These are phyloP conservation scores for Phytophthora chlamydospora DNA, from an alignment of 352 stramenopile genomes.

Conservation along the genomic window DNA sequence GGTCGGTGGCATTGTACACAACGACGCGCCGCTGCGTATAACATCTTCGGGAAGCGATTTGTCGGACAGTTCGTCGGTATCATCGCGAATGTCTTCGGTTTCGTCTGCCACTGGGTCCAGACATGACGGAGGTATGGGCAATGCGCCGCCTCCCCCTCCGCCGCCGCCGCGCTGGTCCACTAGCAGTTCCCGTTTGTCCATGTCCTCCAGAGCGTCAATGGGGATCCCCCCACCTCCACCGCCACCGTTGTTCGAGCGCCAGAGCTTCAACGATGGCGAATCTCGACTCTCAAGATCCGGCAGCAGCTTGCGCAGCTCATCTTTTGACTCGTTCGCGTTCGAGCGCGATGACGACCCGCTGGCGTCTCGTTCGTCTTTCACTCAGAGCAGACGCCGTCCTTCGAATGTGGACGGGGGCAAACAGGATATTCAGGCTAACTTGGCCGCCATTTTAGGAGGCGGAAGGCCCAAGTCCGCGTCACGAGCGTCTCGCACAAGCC, in stretches of 20 bases:
- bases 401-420: slow-evolving; percentile 53
- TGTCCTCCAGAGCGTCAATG: slow-evolving; percentile 41
- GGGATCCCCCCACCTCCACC: slow-evolving; percentile 50
- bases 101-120: slow-evolving; percentile 37
- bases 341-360: slow-evolving; percentile 38
- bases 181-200: slow-evolving; percentile 35
- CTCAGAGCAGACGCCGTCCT: slow-evolving; percentile 43
- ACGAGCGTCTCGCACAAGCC: slow-evolving; percentile 29
- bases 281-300: slow-evolving; percentile 54
- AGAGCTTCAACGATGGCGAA: slow-evolving; percentile 35
- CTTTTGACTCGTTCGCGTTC: slow-evolving; percentile 54
- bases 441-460: slow-evolving; percentile 72
- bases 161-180: slow-evolving; percentile 29
- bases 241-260: slow-evolving; percentile 41
- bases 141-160: slow-evolving; percentile 34
- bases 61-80: slow-evolving; percentile 63
- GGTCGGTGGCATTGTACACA: slow-evolving; percentile 38
- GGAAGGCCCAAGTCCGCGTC: slow-evolving; percentile 35
- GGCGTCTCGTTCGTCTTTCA: slow-evolving; percentile 49
- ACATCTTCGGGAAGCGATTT: slow-evolving; percentile 59
- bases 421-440: slow-evolving; percentile 53
- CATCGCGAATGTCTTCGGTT: slow-evolving; percentile 63
- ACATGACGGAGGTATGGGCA: slow-evolving; percentile 29
- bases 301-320: slow-evolving; percentile 59
- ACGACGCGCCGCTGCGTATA: slow-evolving; percentile 20